Evolutionary conservation across 1,284 basidiomycete genomes (phyloP), one percentile per base, ranked within the genome.

Genomic region (Moesziomyces globuligerus): DNA sequence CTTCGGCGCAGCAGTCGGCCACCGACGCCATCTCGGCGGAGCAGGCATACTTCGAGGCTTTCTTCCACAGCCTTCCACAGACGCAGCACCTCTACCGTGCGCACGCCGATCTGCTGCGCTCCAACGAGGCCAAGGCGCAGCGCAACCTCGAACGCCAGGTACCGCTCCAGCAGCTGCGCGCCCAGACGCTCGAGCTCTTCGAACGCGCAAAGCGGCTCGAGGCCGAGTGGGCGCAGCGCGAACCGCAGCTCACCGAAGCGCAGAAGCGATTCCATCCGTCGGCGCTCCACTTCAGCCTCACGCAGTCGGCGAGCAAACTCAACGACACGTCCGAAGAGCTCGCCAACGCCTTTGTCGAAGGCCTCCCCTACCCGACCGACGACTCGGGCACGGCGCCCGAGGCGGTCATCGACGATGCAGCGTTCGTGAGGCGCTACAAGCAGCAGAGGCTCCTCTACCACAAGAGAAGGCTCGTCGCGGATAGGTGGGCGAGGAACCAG

Each of bases 341-440:
- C n/a, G 80, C 79, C 15, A 78, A 74, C 37, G 75, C 77, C 15
- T 81, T 67, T 51, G 76, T 80, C 24, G 77, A 81, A 47, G 74
- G 72, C 3, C 32, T 79, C 7, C 47, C 75, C 1, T 62, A 75
- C 25, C 56, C 69, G 10, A 50, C 43, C 18, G 72, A 68, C 21
- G 59, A 58, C 29, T 48, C 37, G 15, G 61, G 57, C 4, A 57
- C 62, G 6, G 52, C 47, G 1, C 52, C 47, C 17, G 56, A 62
- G 37, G 64, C 3, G 0, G 1, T 60, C 20, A 23, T 66, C 43
- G 68, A 67, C 28, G 75, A 75, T 15, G 48, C 48, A 15, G 39
- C 50, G 24, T 78, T 78, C 48, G 74, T 76, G 4, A 43, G 69
- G 26, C 48, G 71, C 24, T 78, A 78, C 48, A 73, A 76, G 40